Evolutionary conservation across 2,329 filamentous ascomycete species (phyloP).

Genomic region (Fusarium lyarnte): DNA sequence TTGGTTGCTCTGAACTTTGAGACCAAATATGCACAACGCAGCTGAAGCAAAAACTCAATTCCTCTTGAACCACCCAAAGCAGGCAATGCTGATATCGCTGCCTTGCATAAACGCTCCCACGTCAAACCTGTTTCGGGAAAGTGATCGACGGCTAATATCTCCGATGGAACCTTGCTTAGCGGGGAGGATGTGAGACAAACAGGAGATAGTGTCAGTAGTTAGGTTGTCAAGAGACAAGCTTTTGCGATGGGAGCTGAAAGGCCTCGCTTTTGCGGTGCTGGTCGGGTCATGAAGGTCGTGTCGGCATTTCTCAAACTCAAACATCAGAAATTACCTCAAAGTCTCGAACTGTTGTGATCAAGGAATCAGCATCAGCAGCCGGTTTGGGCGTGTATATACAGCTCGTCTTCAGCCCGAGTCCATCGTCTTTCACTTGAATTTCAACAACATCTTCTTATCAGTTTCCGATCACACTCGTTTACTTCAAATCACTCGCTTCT

Average conservation of each 20-base stretch:
- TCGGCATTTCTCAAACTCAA: neutral
- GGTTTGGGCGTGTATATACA: neutral
- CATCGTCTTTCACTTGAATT: neutral
- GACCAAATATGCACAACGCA: neutral
- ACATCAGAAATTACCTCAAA: neutral
- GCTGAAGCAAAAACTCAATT: neutral
- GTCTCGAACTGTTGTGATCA: fast-evolving
- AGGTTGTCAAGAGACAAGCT: neutral
- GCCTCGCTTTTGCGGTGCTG: fast-evolving
- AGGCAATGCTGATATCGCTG: neutral
- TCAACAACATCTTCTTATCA: neutral
- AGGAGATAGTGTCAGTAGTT: neutral
- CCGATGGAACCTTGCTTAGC: neutral
- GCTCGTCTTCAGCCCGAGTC: neutral
- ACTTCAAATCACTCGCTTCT: neutral
- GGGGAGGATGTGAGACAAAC: neutral
- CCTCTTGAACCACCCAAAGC: neutral
- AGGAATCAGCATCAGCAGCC: fast-evolving
- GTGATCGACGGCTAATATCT: neutral
- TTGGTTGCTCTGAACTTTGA: neutral
- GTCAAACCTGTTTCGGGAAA: neutral
- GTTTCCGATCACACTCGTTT: neutral
- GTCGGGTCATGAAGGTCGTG: neutral
- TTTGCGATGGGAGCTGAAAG: neutral
- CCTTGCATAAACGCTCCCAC: neutral